Evolutionary conservation across 768 basidiomycete species (phyloP), one percentile per base, ranked within the genome.

Genomic region (Boletus rex-veris): DNA sequence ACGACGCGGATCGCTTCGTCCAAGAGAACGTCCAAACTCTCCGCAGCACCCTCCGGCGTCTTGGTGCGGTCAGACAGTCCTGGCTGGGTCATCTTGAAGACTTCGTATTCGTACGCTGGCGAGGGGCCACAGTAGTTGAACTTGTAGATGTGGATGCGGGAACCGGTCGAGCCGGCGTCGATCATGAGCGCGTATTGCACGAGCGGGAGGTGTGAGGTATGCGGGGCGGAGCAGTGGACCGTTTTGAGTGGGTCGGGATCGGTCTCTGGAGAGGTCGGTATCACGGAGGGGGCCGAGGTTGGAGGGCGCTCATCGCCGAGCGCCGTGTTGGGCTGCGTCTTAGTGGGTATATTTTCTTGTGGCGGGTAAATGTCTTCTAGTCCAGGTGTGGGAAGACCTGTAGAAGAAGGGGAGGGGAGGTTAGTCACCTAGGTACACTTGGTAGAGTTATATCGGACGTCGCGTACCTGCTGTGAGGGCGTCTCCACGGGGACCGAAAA

Each of bases 101-200:
- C 88, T 67, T 99, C 97, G 75, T 94, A 94, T 68, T 98, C 96
- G 71, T 90, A 90, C 19, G 76, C 66, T 1, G 93, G 85, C 0
- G 88, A 82, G 0, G 85, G 69, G 0, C 77, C 76, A 75, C 93
- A 94, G 75, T 93, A 86, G 79, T 96, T 80, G 83, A 98, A 98
- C 68, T 97, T 98, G 85, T 98, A 99, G 31, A 98, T 80, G 78
- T 99, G 97, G 64, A 98, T 94, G 16, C 97, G 84, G 0, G 95
- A 97, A 18, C 96, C 97, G 0, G 94, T 97, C 16, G 95, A 98
- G 21, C 97, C 97, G 1, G 97, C 96, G 70, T 99, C 97, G 73
- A 98, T 90, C 86, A 98, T 97, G 64, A 98, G 81, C 0, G 92
- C 94, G 70, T 90, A 99, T 68, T 93, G 92, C 12, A 96, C 87